phyloP scores from a whole-genome alignment of 2,329 filamentous ascomycete species.

The Cercospora sp. region DNA sequence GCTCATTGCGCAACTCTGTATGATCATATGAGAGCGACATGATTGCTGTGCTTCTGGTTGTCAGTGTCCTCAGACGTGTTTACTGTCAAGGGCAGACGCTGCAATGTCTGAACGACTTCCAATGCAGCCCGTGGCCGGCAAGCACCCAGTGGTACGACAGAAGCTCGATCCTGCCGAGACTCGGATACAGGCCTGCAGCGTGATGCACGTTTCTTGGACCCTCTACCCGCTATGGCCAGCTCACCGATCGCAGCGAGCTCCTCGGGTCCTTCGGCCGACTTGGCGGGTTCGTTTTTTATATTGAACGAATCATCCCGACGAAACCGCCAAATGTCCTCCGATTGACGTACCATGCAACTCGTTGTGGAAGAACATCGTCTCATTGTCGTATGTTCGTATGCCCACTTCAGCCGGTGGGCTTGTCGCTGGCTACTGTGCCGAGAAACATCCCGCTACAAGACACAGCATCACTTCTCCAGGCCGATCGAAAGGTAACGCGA shows the following conservation, averaged over 20 bases:
- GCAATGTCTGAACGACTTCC: background rate
- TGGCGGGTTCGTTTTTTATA: background rate
- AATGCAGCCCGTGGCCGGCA: background rate
- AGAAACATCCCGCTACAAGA: background rate
- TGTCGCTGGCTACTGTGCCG: background rate
- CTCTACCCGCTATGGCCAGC: background rate
- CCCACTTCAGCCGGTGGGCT: background rate
- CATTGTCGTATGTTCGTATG: background rate
- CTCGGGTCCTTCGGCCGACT: background rate
- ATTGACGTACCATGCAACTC: background rate
- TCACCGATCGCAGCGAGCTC: background rate
- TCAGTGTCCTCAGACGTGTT: background rate
- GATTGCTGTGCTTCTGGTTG: background rate
- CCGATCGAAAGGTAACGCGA: background rate
- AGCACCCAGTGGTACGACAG: background rate
- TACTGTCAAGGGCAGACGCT: background rate
- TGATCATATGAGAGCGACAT: conserved; percentile 18
- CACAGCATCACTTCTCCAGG: background rate
- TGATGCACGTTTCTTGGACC: background rate
- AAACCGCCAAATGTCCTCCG: background rate
- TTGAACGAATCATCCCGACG: background rate
- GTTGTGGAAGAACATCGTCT: background rate
- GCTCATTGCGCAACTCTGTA: background rate
- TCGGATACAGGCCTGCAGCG: background rate
- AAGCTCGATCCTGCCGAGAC: background rate